phyloP scores from a whole-genome alignment of 371 early-diverging fungal species.

The Batkoa obscura region DNA sequence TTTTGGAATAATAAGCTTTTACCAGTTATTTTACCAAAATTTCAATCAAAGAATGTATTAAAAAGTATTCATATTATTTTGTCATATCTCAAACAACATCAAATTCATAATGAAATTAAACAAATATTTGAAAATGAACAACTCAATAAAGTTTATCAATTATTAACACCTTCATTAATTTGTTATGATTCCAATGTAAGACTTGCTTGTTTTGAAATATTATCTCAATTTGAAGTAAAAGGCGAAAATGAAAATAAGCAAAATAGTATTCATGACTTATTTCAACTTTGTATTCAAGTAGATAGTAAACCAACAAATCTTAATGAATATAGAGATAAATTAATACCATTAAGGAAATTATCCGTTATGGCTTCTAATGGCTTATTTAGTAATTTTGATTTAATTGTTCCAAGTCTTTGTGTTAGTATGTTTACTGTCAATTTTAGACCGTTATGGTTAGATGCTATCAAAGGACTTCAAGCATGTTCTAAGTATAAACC shows the following conservation, averaged over 20 bases:
- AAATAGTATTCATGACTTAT: neutral
- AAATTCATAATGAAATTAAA: neutral
- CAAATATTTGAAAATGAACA: neutral
- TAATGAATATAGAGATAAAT: constrained; percentile 55
- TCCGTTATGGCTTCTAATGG: neutral
- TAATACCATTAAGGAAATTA: constrained; percentile 39
- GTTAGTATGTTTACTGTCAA: constrained; percentile 43
- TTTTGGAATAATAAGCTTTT: neutral
- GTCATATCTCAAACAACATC: neutral
- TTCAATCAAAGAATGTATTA: neutral
- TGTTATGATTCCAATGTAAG: neutral
- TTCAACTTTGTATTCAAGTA: neutral
- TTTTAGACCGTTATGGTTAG: constrained; percentile 68
- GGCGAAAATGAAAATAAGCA: neutral
- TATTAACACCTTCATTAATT: neutral
- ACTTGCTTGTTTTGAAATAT: neutral
- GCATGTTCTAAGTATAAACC: constrained; percentile 25
- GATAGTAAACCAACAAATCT: constrained; percentile 23
- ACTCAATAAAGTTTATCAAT: neutral
- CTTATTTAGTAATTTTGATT: neutral
- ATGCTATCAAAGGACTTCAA: constrained; percentile 37
- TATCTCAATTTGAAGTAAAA: neutral
- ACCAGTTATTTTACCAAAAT: neutral
- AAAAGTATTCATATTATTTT: neutral
- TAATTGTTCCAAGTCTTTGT: constrained; percentile 1